Percentiles rank a stretch among this genome's conserved stretches.
These are phyloP conservation scores for Lanzia echinophila DNA, from an alignment of 2,329 filamentous ascomycete genomes.

Conservation along the genomic window DNA sequence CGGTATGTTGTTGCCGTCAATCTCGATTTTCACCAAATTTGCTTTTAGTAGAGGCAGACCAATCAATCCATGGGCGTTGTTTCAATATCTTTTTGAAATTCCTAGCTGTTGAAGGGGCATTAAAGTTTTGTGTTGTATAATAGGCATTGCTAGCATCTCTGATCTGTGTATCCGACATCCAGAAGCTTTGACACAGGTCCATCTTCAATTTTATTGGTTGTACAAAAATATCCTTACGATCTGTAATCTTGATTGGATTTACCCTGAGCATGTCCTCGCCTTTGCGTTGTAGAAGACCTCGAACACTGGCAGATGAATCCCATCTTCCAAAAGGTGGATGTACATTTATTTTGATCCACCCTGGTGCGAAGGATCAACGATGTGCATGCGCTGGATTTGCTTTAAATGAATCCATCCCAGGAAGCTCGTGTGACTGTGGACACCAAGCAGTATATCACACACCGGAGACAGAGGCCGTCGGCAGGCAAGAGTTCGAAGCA, in stretches of 20 bases:
- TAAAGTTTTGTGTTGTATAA: not conserved
- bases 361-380: constrained; percentile 50
- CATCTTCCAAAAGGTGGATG: constrained; percentile 51
- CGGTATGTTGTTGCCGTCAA: too few species aligned
- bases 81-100: too few species aligned
- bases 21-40: not conserved
- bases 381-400: constrained; percentile 54
- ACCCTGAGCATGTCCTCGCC: constrained; percentile 25
- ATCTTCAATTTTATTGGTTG: constrained; percentile 18
- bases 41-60: not conserved
- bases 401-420: constrained; percentile 46
- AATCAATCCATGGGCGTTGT: not conserved
- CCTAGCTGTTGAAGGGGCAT: too few species aligned
- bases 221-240: constrained; percentile 20
- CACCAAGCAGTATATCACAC: constrained; percentile 55
- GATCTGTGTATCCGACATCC: constrained; percentile 9
- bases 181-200: not conserved
- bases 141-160: not conserved
- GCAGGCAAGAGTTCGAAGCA: constrained; percentile 42
- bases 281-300: constrained; percentile 26
- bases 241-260: constrained; percentile 17
- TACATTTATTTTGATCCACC: constrained; percentile 50
- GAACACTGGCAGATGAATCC: constrained; percentile 31
- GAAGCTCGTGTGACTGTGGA: constrained; percentile 51
- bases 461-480: constrained; percentile 38